phyloP scores from a whole-genome alignment of 371 early-diverging fungal species.

The Lichtheimia ramosa region DNA sequence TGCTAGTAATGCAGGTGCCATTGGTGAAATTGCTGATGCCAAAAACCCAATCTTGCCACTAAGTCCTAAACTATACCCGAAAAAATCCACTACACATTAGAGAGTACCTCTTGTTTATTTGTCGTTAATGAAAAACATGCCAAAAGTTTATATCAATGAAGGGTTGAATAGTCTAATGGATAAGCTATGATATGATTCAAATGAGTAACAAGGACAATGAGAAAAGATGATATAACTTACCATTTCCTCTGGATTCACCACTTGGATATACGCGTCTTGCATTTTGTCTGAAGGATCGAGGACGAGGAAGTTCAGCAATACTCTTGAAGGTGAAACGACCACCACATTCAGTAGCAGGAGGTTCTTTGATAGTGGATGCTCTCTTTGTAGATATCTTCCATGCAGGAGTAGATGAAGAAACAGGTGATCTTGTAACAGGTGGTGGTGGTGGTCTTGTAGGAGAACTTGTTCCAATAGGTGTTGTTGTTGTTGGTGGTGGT shows the following conservation, averaged over 20 bases:
- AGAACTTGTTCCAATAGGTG: slow-evolving; percentile 4
- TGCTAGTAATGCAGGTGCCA: slow-evolving; percentile 26
- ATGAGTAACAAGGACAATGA: no score
- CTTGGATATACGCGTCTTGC: slow-evolving; percentile 35
- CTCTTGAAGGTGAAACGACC: slow-evolving; percentile 39
- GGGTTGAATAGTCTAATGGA: slow-evolving; percentile 25
- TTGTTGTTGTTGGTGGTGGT: slow-evolving; percentile 2
- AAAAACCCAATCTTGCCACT: slow-evolving; percentile 13
- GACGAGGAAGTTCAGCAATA: slow-evolving; percentile 29
- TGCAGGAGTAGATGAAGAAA: slow-evolving; percentile 12
- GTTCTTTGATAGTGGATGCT: slow-evolving; percentile 8
- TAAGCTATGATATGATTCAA: slow-evolving; percentile 9
- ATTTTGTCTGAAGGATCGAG: slow-evolving; percentile 19
- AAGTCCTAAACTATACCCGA: slow-evolving; percentile 7
- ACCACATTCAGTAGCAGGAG: slow-evolving; percentile 33
- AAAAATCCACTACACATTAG: background rate
- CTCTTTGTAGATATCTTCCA: background rate
- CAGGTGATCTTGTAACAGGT: background rate
- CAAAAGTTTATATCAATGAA: slow-evolving; percentile 7
- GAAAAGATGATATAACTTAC: slow-evolving; percentile 17
- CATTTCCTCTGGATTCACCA: slow-evolving; percentile 38
- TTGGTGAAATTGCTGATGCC: slow-evolving; percentile 38
- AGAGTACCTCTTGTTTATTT: background rate
- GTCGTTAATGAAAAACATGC: background rate
- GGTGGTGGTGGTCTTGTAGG: slow-evolving; percentile 13